These are phyloP conservation scores for Cutaneotrichosporon sp. DNA, from an alignment of 1,284 basidiomycete genomes.

Conservation along the genomic window DNA sequence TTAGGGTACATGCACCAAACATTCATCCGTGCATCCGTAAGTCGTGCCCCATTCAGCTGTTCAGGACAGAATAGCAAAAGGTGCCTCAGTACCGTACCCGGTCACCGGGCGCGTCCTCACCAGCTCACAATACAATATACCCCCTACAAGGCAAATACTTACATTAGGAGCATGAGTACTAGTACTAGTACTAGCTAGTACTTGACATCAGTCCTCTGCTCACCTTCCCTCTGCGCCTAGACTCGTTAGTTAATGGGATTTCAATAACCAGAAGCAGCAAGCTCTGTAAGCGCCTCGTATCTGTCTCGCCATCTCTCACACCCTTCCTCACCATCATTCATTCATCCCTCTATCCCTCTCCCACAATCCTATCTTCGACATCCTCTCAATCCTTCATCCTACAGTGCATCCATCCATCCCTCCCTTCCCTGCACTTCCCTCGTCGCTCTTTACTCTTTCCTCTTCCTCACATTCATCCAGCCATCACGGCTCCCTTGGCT, in stretches of 20 bases:
- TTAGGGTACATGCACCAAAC: constrained; percentile 1
- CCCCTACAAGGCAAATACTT: too few relatives aligned
- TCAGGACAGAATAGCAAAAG: too few relatives aligned
- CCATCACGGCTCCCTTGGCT: background rate
- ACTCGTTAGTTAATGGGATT: too few relatives aligned
- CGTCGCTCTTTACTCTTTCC: constrained; percentile 6
- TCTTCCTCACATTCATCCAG: background rate
- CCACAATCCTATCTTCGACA: background rate
- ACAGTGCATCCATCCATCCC: background rate
- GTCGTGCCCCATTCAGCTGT: background rate
- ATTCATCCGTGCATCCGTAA: background rate
- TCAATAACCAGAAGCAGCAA: too few relatives aligned
- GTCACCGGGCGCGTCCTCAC: too few relatives aligned
- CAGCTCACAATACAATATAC: too few relatives aligned
- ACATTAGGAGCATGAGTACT: too few relatives aligned
- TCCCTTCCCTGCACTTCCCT: background rate
- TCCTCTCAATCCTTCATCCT: constrained; percentile 6
- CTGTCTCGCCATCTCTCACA: background rate
- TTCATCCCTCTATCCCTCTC: constrained; percentile 4
- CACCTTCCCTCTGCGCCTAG: too few relatives aligned
- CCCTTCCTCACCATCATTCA: background rate
- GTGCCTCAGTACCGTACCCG: too few relatives aligned
- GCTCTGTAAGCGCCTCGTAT: background rate
- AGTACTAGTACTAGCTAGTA: too few relatives aligned
- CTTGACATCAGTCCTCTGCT: too few relatives aligned